Evolutionary conservation across 345 rosid genomes (phyloP), one percentile per base, ranked within the genome.

Genomic region (Ailanthus altissimus): DNA sequence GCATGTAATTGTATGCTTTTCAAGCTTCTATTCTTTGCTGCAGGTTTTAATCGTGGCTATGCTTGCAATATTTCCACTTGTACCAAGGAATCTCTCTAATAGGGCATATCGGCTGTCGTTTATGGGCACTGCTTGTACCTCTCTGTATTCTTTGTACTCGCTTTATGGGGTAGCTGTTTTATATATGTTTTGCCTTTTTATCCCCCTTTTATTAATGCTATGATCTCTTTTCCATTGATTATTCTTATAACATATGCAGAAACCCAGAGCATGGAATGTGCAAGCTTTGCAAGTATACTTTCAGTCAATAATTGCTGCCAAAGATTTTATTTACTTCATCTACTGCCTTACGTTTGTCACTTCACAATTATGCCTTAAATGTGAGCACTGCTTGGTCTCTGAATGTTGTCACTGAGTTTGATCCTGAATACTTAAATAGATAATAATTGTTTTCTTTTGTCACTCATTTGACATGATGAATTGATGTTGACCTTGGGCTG

Each of bases 271-370:
- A 63, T 91, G 91, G 96, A 97, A 92, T 84, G 75, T 94, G 90
- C 98, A 87, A 83, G 95, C 92, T 42, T 63, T 97, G 83, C 98
- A 94, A 87, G 87, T 86, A 45, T 97, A 91, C 86, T 84, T 94
- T 50, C 97, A 89, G 84, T 84, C 98, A 75, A 81, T 94, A 76
- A 86, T 94, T 69, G 90, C 88, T 36, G 83, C 99, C 78, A 97
- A 91, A 82, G 98, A 97, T 84, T 97, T 97, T 85, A 88, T 97
- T 85, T 88, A 86, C 89, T 85, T 92, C 85, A 90, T 97, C 85
- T 94, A 91, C 85, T 90, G 98, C 86, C 88, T 97, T 66, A 85
- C 93, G 18, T 92, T 94, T 72, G 91, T 91, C 83, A 92, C 97
- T 75, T 94, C 98, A 10, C 84, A 92, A 85, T 96, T 97, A 71